phyloP scores from a whole-genome alignment of 768 basidiomycete species.

The Lactifluus hygrophoroides region DNA sequence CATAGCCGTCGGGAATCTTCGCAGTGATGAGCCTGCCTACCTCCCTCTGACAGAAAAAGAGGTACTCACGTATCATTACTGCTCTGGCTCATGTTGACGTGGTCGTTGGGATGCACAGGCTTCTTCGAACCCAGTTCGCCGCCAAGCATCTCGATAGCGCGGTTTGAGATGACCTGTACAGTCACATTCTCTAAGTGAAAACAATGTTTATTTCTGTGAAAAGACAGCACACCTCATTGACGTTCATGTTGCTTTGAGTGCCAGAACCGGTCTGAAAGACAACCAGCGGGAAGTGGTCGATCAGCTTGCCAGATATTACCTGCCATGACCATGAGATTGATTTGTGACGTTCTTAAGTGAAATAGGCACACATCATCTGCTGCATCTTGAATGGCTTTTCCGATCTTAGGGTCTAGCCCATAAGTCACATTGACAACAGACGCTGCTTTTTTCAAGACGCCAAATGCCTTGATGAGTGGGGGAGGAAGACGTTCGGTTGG shows the following conservation, averaged over 20 bases:
- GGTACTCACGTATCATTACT: conserved; percentile 96
- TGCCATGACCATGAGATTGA: conserved; percentile 27
- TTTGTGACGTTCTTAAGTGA: not conserved
- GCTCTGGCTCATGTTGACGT: conserved; percentile 98
- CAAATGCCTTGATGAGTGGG: conserved; percentile 97
- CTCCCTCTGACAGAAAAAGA: not conserved
- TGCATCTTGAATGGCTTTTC: conserved; percentile 82
- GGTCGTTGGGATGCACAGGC: conserved; percentile 98
- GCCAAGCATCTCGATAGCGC: conserved; percentile 94
- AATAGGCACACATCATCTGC: conserved; percentile 72
- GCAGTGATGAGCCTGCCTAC: not conserved
- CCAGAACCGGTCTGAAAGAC: conserved; percentile 99
- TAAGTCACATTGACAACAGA: conserved; percentile 83
- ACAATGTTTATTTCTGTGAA: not conserved
- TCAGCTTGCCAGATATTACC: conserved; percentile 94
- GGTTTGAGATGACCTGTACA: conserved; percentile 87
- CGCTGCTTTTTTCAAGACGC: conserved; percentile 95
- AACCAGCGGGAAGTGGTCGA: conserved; percentile 94
- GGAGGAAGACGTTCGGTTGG: conserved; percentile 86
- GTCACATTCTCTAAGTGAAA: not conserved
- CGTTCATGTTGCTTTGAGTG: conserved; percentile 98
- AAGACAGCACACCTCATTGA: conserved; percentile 67
- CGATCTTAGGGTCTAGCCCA: conserved; percentile 84
- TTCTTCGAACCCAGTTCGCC: conserved; percentile 93
- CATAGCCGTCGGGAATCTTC: conserved; percentile 99